Evolutionary conservation across 352 stramenopile species (phyloP).

Genomic region (Phytophthora sojae): DNA sequence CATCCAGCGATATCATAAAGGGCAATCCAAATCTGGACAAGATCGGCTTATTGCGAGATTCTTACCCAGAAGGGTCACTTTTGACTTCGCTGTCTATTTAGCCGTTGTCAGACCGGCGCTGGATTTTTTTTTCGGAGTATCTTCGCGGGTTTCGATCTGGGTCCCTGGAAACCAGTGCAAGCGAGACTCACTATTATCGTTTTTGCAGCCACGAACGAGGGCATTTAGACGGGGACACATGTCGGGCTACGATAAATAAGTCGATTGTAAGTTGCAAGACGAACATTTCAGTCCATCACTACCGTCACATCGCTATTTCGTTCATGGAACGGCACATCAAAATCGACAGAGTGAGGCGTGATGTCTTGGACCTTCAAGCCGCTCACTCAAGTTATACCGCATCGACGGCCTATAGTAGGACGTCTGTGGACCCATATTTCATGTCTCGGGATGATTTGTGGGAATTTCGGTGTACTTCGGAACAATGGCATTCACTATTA

Average conservation of each 20-base stretch:
- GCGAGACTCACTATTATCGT: neutral
- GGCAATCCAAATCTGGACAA: neutral
- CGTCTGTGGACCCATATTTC: neutral
- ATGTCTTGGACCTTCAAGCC: neutral
- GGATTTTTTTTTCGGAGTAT: neutral
- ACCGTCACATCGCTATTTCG: neutral
- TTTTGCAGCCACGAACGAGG: neutral
- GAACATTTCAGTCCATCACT: neutral
- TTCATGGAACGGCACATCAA: neutral
- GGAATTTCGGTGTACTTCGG: neutral
- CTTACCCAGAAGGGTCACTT: neutral
- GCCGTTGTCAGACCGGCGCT: neutral
- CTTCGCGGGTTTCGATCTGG: neutral
- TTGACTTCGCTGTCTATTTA: neutral
- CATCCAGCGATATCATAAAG: neutral
- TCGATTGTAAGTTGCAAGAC: neutral
- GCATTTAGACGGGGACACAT: neutral
- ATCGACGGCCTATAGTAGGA: neutral
- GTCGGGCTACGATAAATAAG: neutral
- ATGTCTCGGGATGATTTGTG: neutral
- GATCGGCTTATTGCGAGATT: neutral
- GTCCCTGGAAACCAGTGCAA: neutral
- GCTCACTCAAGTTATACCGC: neutral
- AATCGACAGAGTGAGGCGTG: neutral
- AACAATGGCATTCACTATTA: neutral